A percentile compares a stretch with the other conserved stretches of the same genome.
Conservation (phyloP, 2,329 filamentous ascomycete genomes). For the Neophaeococcomyces aloes region DNA sequence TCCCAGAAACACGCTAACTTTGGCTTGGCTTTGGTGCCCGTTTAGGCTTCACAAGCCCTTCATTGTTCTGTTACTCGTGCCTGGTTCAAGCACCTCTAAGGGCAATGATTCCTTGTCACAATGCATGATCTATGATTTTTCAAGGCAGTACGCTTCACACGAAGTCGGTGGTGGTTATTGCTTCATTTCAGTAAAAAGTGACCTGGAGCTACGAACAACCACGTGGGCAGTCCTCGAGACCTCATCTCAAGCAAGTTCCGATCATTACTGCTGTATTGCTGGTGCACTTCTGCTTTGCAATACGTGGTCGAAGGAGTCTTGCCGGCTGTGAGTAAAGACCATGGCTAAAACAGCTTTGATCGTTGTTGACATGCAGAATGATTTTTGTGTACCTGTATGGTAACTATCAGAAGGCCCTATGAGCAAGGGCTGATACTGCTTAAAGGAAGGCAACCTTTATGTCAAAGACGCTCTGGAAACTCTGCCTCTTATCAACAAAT, state of each 20-base stretch:
- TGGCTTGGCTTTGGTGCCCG: constrained; percentile 12
- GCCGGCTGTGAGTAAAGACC: not conserved
- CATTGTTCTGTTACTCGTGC: no score
- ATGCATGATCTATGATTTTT: no score
- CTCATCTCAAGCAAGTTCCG: no score
- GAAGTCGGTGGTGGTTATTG: no score
- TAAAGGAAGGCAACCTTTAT: constrained; percentile 70
- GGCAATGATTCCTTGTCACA: no score
- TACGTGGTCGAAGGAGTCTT: not conserved
- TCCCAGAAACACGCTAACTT: constrained; percentile 10
- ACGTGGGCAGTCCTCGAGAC: no score
- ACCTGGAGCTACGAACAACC: no score
- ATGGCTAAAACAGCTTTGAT: constrained; percentile 47
- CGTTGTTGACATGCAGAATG: constrained; percentile 83
- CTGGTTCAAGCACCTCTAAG: no score
- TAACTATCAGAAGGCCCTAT: not conserved
- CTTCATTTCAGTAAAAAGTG: no score
- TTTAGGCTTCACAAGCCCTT: not conserved
- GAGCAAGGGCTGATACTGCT: constrained; percentile 4
- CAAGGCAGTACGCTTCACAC: no score
- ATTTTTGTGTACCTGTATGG: constrained; percentile 83
- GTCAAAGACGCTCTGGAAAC: constrained; percentile 65
- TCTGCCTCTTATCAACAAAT: constrained; percentile 58
- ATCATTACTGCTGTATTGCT: not conserved
- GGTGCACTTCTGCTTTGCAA: not conserved